These are phyloP conservation scores for Petunia secreta DNA, from an alignment of 257 asterid genomes.

Conservation along the genomic window DNA sequence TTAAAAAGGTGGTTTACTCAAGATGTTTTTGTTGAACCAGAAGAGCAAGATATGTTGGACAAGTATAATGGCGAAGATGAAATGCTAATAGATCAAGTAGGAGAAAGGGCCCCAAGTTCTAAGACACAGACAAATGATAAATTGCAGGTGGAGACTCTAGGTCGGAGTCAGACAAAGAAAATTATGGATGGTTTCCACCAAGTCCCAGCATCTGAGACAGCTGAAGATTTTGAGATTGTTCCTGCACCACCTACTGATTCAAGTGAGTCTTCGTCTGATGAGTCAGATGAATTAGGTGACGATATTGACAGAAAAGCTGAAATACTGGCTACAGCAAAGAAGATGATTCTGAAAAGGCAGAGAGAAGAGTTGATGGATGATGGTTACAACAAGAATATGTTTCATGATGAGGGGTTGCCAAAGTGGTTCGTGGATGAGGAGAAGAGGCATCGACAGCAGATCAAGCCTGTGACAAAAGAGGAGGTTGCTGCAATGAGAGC, in stretches of 20 bases:
- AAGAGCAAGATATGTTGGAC: conserved; percentile 48
- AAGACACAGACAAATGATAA: conserved; percentile 34
- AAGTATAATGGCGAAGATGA: conserved; percentile 74
- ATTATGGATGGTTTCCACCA: not conserved
- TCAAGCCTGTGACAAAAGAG: conserved; percentile 78
- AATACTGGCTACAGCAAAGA: conserved; percentile 76
- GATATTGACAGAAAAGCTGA: conserved; percentile 63
- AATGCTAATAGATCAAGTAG: conserved; percentile 49
- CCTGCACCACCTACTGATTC: conserved; percentile 80
- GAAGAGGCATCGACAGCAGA: conserved; percentile 62
- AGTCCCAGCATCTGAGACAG: conserved; percentile 31
- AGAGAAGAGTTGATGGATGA: conserved; percentile 83
- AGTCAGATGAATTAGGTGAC: conserved; percentile 47
- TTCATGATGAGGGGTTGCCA: conserved; percentile 75
- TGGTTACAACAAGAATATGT: conserved; percentile 84
- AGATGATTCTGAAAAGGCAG: conserved; percentile 73
- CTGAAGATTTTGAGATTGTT: conserved; percentile 72
- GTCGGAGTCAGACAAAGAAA: conserved; percentile 8
- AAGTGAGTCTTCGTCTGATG: conserved; percentile 59
- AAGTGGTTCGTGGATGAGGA: conserved; percentile 94
- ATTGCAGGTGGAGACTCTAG: conserved; percentile 27
- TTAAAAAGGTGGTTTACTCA: conserved; percentile 83
- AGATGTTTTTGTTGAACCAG: conserved; percentile 73
- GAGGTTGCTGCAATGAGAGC: conserved; percentile 79
- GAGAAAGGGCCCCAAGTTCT: conserved; percentile 1